Conservation (phyloP, 2,329 filamentous ascomycete species). For the Zymoseptoria brevis region DNA sequence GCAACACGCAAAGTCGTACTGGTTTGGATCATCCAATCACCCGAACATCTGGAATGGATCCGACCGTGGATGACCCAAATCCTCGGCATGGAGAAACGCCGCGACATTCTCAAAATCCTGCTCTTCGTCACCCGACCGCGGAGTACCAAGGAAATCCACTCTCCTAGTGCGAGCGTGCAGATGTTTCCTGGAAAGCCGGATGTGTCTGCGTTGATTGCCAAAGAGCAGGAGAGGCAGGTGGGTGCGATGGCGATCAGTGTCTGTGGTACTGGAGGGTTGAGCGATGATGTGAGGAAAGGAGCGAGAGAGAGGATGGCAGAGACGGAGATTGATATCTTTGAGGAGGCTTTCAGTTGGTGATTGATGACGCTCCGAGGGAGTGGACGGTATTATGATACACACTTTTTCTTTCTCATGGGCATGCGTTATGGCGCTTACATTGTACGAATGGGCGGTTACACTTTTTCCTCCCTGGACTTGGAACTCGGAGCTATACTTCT, state of each 20-base stretch:
- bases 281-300: conserved; percentile 64
- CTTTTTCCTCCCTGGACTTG: not conserved
- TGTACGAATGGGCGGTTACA: not conserved
- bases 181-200: conserved; percentile 90
- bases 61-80: conserved; percentile 85
- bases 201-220: conserved; percentile 66
- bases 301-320: conserved; percentile 57
- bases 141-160: conserved; percentile 72
- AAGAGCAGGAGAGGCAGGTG: conserved; percentile 72
- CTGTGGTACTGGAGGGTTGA: conserved; percentile 65
- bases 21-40: conserved; percentile 87
- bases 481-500: not conserved
- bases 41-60: conserved; percentile 87
- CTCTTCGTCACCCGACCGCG: conserved; percentile 86
- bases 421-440: not conserved
- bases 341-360: conserved; percentile 67
- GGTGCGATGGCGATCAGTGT: conserved; percentile 85
- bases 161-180: conserved; percentile 69
- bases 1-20: conserved; percentile 76
- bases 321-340: conserved; percentile 66
- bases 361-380: not conserved
- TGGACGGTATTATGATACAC: not conserved
- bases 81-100: conserved; percentile 68
- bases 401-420: not conserved
- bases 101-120: conserved; percentile 75